Percentiles rank a stretch among this genome's conserved stretches.
phyloP scores from a whole-genome alignment of 73 alveolate genomes.

The Tetrahymena borealis region DNA sequence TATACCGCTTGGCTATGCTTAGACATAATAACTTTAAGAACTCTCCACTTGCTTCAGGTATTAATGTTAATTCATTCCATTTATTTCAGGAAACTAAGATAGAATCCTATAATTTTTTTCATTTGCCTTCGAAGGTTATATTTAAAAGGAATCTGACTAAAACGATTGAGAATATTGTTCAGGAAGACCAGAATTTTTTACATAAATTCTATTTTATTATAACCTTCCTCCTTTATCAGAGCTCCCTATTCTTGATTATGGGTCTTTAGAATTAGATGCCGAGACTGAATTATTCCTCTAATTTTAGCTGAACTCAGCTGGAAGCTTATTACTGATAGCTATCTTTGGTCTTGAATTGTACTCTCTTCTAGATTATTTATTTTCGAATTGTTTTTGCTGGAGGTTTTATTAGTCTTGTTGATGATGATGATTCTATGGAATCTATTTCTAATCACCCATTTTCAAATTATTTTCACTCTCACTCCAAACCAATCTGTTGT shows the following conservation, averaged over 20 bases:
- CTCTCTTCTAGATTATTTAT: background rate
- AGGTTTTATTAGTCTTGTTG: background rate
- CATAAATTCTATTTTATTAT: background rate
- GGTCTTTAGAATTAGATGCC: background rate
- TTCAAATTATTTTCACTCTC: background rate
- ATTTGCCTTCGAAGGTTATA: background rate
- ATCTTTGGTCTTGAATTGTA: background rate
- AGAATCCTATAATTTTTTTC: background rate
- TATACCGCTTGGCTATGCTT: background rate
- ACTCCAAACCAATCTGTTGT: background rate
- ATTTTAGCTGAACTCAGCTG: background rate
- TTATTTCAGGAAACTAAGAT: background rate
- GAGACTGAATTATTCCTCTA: background rate
- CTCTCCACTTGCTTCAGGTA: background rate
- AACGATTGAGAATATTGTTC: background rate
- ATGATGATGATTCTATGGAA: background rate
- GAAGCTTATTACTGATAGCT: background rate
- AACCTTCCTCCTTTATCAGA: background rate
- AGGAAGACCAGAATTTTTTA: background rate
- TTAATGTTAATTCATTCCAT: background rate
- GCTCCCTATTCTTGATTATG: background rate
- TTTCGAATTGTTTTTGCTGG: background rate
- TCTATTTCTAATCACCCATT: background rate
- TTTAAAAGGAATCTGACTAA: background rate
- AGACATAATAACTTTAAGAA: background rate